Base-by-base conservation (phyloP, 306 rosid genomes). In the Amphicarpaea edgeworthii region DNA sequence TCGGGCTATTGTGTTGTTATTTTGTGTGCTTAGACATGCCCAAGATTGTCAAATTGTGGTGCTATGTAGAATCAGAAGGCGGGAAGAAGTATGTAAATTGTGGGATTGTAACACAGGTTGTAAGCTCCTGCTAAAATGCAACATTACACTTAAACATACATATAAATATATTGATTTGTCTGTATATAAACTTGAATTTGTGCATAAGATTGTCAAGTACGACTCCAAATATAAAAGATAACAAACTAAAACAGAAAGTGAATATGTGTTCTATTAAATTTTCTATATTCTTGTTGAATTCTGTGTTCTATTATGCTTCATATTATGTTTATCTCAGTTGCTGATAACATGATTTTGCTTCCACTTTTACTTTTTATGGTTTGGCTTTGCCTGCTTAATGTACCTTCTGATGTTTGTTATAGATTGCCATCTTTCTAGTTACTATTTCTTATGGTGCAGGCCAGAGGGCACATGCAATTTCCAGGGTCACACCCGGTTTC, bases 401-500 rank as follows among this genome's bases (percentile, higher is more conserved):
- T 68, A 62, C 67, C 57, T 73, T 73, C 19, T 68, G 26, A 46
- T 63, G 77, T 55, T 66, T 64, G 46, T 55, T 74, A 19, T 45
- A 12, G 46, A 11, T 47, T 17, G 45, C 71, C n/a, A 46, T 46
- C 59, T 77, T n/a, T n/a, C n/a, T n/a, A n/a, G n/a, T n/a, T 16
- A 17, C 73, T 81, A 41, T 83, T 82, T 80, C 49, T 42, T 84
- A 41, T 26, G 28, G 59, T 87, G 81, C 91, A 94, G 98, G 82
- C 78, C 68, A 88, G 96, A 86, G 97, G 92, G 79, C 86, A 81
- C 72, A 50, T 90, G 58, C 96, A 87, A 73, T 94, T 94, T 74
- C 98, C 98, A 8, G 98, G 98, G 47, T 94, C 98, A 9, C 97
- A 94, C 70, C 98, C 98, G 72, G 97, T 91, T 72, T 94, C 98